Base-by-base conservation (phyloP, 2,329 filamentous ascomycete genomes). In the Colletotrichum camelliae region DNA sequence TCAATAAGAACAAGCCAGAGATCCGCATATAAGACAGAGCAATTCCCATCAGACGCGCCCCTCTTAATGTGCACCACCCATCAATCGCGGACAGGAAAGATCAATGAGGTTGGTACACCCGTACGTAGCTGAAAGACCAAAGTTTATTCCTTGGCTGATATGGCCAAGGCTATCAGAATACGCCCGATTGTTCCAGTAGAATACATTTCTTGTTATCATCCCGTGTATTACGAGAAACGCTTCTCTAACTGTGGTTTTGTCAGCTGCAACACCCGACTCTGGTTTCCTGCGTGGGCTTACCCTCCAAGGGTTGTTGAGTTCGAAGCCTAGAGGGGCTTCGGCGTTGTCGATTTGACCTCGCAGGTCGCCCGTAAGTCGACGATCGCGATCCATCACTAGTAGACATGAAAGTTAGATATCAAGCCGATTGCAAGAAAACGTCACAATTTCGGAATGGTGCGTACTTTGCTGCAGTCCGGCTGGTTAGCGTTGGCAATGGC, bases 1-100 rank as follows among this genome's bases (percentile, higher is more conserved):
- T 99, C 64, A 99, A 99, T 83, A 98, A 97, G 85, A 93, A 93
- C 79, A 87, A 91, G 75, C 86, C 90, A 74, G 87, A 91, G 79
- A 91, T 93, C 77, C 83, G 86, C 80, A 88, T 91, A 85, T 91
- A 85, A 82, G 80, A n/a, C 35, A 21, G 16, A 74, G 31, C 18
- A 35, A 35, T 62, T 62, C n/a, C 29, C 33, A 33, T 12, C 12
- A 13, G 21, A 21, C n/a, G 39, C 39, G 39, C 39, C 18, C 39
- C 39, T 48, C 39, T n/a, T 21, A 18, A 48, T 12, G 39, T 48
- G 9, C 27, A 12, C 29, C 16, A 21, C 27, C 27, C 31, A 13
- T 35, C 18, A 35, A 61, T 13, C 18, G 7, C 58, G 18, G 13
- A 57, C 21, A 27, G 21, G 21, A 4, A 4, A 3, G 16, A 61